Evolutionary conservation across 169 alveolate genomes (phyloP), one percentile per base, ranked within the genome.

Genomic region (Condylostoma magnum): DNA sequence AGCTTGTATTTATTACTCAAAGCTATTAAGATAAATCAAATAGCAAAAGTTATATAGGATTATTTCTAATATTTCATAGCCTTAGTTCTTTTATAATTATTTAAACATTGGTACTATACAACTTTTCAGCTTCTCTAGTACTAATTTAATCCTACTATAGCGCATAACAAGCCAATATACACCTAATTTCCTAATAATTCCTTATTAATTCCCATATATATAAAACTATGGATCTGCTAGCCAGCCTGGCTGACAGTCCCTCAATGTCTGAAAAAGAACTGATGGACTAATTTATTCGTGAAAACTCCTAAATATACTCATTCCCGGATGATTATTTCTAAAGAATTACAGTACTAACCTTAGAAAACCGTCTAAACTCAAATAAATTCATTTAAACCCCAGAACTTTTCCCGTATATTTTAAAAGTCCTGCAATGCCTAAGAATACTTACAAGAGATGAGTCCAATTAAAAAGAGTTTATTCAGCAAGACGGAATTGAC

Each of bases 401-500:
- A 15, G 58, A 66, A n/a, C 28, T 46, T 30, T 66, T 46, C 25
- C 33, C 75, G 20, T 66, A 47, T n/a, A 20, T 66, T 10, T 30
- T 66, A 22, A 66, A 66, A 31, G 27, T 66, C 43, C 44, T 66
- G 12, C 63, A 66, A 31, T 28, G 50, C 18, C 15, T 66, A 22
- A 31, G 75, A n/a, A 66, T 66, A 20, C 4, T 66, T 30, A 66
- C 65, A 20, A n/a, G 75, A 43, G 75, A 66, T 31, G 36, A n/a
- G 6, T 6, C 20, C 0, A 12, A 46, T 3, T 18, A 46, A 10
- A 25, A 8, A 3, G 4, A 10, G 25, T 28, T 28, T 28, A 54
- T 22, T 27, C 12, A 54, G 48, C 6, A 54, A n/a, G 34, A 38
- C 10, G 75, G 48, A 10, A 18, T 31, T 66, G 44, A 43, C 18